Evolutionary conservation across 2,329 filamentous ascomycete species (phyloP), one percentile per base, ranked within the genome.

Genomic region (Fusarium graminum): DNA sequence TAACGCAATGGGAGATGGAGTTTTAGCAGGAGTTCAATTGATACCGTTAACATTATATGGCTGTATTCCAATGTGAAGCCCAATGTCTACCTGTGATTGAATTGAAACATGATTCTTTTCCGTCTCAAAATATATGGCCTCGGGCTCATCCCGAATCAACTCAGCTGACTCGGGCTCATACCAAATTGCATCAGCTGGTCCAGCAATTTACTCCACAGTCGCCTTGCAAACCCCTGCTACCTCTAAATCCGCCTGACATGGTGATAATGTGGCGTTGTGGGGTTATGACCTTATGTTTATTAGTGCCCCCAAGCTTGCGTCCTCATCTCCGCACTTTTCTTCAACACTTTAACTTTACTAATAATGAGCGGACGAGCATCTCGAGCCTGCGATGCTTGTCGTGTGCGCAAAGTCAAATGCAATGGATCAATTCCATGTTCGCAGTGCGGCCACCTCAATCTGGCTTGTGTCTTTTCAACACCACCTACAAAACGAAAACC

Each of bases 361-460:
- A 26, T 12, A 34, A 67, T 67, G 65, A 50, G 14, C 34, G 32
- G 22, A 28, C 62, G 70, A 40, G 43, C 64, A 36, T 63, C 72
- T 39, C 72, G 72, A 42, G 78, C 78, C 53, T 79, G 78, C 65
- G 76, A 79, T 58, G 76, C 76, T 44, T 79, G 78, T 61, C 75
- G 78, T 36, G 67, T 79, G 50, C 75, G 78, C 49, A 79, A 79
- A 62, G 78, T 79, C 34, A 75, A 74, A 51, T 79, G 78, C 66
- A 78, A 74, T 44, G 75, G 65, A 8, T 41, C 42, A 6, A 44
- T 65, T 40, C 78, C 78, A 2, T 80, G 78, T 51, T 74, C 75
- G 1, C 77, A 79, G 46, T 80, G 78, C 59, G 70, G 72, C 6
- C 76, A 79, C 38, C 73, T 79, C 36, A 72, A 73, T 16, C 68